Evolutionary conservation across 371 early-diverging fungal species (phyloP).

Genomic region (Rhizopus microsporus): DNA sequence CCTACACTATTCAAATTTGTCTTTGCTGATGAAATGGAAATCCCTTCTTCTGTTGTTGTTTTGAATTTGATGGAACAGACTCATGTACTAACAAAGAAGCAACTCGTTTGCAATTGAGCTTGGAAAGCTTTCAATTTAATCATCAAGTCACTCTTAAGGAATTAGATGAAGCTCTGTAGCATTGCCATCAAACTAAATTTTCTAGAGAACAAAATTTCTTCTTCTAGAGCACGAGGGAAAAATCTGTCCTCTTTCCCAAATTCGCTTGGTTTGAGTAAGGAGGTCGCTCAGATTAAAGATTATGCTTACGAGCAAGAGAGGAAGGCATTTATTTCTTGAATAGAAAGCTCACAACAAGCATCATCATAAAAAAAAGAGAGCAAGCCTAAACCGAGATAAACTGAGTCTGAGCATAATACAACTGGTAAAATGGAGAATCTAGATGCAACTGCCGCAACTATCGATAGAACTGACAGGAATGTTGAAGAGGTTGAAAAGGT

Average conservation of each 20-base stretch:
- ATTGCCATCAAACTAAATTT: slow-evolving; percentile 22
- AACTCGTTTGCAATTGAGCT: too few species aligned
- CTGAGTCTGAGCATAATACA: slow-evolving; percentile 6
- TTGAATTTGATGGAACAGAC: slow-evolving; percentile 7
- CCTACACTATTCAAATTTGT: slow-evolving; percentile 5
- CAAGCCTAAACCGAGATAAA: not conserved
- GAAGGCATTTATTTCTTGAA: not conserved
- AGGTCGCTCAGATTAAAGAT: slow-evolving; percentile 40
- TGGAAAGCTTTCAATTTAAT: too few species aligned
- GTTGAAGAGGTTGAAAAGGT: not conserved
- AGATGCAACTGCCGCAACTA: slow-evolving; percentile 1
- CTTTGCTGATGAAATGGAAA: slow-evolving; percentile 11
- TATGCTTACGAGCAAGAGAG: slow-evolving; percentile 13
- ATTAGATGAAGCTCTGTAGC: slow-evolving; percentile 23
- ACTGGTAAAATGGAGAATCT: slow-evolving; percentile 8
- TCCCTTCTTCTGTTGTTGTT: slow-evolving; percentile 22
- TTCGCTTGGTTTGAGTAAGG: slow-evolving; percentile 26
- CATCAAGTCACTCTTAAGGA: slow-evolving; percentile 23
- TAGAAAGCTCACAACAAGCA: not conserved
- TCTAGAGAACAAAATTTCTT: slow-evolving; percentile 14
- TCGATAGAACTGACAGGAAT: not conserved
- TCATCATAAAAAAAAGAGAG: slow-evolving; percentile 7
- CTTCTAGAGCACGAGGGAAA: slow-evolving; percentile 8
- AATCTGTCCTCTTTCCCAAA: slow-evolving; percentile 2
- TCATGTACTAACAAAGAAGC: too few species aligned